These are phyloP conservation scores for Acorus gramineus DNA, from an alignment of 106 monocot genomes.

Conservation along the genomic window DNA sequence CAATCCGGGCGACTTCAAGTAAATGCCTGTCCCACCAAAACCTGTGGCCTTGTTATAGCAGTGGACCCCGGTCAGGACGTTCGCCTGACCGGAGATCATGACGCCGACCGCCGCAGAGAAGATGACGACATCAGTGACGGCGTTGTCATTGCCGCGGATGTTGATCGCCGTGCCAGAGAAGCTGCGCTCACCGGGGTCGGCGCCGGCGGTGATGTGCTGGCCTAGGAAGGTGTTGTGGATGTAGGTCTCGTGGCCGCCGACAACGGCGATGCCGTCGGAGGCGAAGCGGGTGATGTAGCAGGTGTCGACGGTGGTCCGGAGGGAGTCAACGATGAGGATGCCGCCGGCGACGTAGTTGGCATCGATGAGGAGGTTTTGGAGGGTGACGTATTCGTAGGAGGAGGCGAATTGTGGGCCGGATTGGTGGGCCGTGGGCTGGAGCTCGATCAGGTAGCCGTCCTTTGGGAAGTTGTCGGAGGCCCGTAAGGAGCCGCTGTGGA, in stretches of 20 bases:
- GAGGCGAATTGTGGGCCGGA: slow-evolving; percentile 1
- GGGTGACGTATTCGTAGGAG: slow-evolving; percentile 52
- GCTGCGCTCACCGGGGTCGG: slow-evolving; percentile 20
- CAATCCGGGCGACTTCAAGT: slow-evolving; percentile 20
- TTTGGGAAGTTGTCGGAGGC: slow-evolving; percentile 30
- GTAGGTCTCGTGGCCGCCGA: slow-evolving; percentile 40
- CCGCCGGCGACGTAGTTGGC: slow-evolving; percentile 56
- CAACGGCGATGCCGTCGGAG: slow-evolving; percentile 32
- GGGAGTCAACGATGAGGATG: slow-evolving; percentile 44
- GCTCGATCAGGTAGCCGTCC: slow-evolving; percentile 38
- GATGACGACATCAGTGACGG: slow-evolving; percentile 49
- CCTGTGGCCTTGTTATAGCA: slow-evolving; percentile 57
- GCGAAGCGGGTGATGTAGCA: slow-evolving; percentile 55
- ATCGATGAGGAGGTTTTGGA: slow-evolving; percentile 54
- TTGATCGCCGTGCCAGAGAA: slow-evolving; percentile 38
- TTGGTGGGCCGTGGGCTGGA: slow-evolving; percentile 12
- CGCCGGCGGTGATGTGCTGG: slow-evolving; percentile 40
- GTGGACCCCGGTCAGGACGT: slow-evolving; percentile 39
- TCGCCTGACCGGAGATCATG: slow-evolving; percentile 39
- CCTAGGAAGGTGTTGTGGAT: slow-evolving; percentile 33
- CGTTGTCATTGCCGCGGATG: slow-evolving; percentile 40
- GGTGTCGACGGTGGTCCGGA: slow-evolving; percentile 48
- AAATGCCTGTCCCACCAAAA: slow-evolving; percentile 40
- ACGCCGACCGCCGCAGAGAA: slow-evolving; percentile 43
- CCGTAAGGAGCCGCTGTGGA: slow-evolving; percentile 39